Evolutionary conservation across 2,329 filamentous ascomycete species (phyloP).

Genomic region (Aspergillus floridensis): DNA sequence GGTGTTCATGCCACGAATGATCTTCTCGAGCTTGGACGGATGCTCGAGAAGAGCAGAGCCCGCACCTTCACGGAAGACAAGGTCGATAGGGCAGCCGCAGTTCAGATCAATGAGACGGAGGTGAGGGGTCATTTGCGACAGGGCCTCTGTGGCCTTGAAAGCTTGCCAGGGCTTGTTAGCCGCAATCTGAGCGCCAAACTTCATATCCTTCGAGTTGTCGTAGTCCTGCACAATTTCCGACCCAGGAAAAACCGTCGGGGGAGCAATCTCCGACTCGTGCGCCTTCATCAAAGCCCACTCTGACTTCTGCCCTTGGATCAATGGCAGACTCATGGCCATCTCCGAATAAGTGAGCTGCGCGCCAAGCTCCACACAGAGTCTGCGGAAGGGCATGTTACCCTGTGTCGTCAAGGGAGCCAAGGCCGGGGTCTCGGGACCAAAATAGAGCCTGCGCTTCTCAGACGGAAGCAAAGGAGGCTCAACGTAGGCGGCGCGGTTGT

Average conservation of each 20-base stretch:
- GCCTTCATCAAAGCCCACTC: slow-evolving; percentile 96
- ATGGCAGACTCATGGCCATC: slow-evolving; percentile 90
- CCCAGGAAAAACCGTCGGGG: slow-evolving; percentile 63
- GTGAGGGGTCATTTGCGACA: slow-evolving; percentile 74
- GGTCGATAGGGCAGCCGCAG: slow-evolving; percentile 94
- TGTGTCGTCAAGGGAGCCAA: slow-evolving; percentile 95
- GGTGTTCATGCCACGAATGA: slow-evolving; percentile 91
- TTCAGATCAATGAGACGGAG: slow-evolving; percentile 92
- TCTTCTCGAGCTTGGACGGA: slow-evolving; percentile 85
- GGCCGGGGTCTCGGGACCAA: slow-evolving; percentile 86
- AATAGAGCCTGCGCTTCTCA: slow-evolving; percentile 91
- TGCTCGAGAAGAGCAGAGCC: slow-evolving; percentile 91
- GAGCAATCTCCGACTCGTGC: slow-evolving; percentile 74
- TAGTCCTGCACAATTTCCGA: slow-evolving; percentile 68
- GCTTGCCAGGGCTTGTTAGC: slow-evolving; percentile 90
- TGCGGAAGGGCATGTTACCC: slow-evolving; percentile 90
- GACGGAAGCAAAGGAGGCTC: slow-evolving; percentile 86
- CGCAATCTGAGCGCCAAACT: slow-evolving; percentile 89
- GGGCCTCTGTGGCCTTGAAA: slow-evolving; percentile 79
- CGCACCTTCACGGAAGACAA: slow-evolving; percentile 82
- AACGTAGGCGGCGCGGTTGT: slow-evolving; percentile 75
- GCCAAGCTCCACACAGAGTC: slow-evolving; percentile 83
- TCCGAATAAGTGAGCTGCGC: slow-evolving; percentile 95
- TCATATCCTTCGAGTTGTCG: slow-evolving; percentile 76
- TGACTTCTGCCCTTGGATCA: slow-evolving; percentile 83